phyloP scores from a whole-genome alignment of 331 rosid genomes.

The Phaseolus coccineus region DNA sequence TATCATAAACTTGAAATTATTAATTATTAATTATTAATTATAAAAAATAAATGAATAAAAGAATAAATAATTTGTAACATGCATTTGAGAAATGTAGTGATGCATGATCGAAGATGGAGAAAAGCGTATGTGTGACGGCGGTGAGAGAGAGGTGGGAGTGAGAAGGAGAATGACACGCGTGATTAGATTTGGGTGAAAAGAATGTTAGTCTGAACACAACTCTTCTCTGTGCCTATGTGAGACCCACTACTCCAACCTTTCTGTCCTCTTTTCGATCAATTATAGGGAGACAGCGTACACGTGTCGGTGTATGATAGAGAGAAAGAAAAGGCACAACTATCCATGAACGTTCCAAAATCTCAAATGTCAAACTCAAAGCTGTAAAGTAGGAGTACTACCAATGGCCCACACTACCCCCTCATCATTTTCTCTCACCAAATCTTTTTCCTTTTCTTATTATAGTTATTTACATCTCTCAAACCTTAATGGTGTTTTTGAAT shows the following conservation, averaged over 20 bases:
- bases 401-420: neutral
- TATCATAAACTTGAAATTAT: too few relatives aligned
- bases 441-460: too few relatives aligned
- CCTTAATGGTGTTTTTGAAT: too few relatives aligned
- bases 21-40: too few relatives aligned
- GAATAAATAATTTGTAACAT: too few relatives aligned
- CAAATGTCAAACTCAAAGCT: neutral
- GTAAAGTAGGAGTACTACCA: neutral
- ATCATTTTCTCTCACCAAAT: too few relatives aligned
- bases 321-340: neutral
- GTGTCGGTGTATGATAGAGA: neutral
- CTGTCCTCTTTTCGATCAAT: neutral
- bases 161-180: constrained; percentile 41
- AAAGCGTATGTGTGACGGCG: too few relatives aligned
- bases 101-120: too few relatives aligned
- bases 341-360: constrained; percentile 42
- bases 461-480: too few relatives aligned
- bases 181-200: constrained; percentile 3
- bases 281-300: neutral
- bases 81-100: too few relatives aligned
- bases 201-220: constrained; percentile 24
- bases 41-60: too few relatives aligned
- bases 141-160: neutral
- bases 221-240: neutral
- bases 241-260: neutral